Conservation (phyloP, 2,329 filamentous ascomycete genomes). For the Neoarthrinium moseri region DNA sequence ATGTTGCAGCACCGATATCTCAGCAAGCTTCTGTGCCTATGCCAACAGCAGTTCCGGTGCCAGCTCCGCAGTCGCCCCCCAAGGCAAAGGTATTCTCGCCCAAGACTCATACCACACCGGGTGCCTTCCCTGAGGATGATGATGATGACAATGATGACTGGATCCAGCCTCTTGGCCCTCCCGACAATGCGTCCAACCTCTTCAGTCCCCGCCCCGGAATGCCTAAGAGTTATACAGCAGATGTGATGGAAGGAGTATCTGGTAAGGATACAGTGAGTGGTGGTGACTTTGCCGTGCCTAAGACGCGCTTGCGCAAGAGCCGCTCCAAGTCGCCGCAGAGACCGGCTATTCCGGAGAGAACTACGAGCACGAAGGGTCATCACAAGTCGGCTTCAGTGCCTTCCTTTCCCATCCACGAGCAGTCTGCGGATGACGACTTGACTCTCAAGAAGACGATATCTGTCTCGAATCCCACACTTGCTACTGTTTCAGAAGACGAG, state of each 20-base stretch:
- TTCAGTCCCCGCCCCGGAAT: slow-evolving; percentile 50
- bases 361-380: slow-evolving; percentile 42
- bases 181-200: slow-evolving; percentile 31
- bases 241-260: slow-evolving; percentile 58
- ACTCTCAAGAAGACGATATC: slow-evolving; percentile 60
- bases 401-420: slow-evolving; percentile 36
- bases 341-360: slow-evolving; percentile 26
- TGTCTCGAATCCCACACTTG: slow-evolving; percentile 53
- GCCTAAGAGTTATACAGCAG: slow-evolving; percentile 59
- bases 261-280: slow-evolving; percentile 48
- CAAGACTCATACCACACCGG: slow-evolving; percentile 45
- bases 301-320: slow-evolving; percentile 33
- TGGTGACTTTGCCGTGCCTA: slow-evolving; percentile 43
- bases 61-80: slow-evolving; percentile 28
- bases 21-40: slow-evolving; percentile 25
- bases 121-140: slow-evolving; percentile 59
- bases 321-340: slow-evolving; percentile 34
- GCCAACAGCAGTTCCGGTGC: slow-evolving; percentile 18
- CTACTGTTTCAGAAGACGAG: slow-evolving; percentile 44
- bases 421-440: slow-evolving; percentile 27
- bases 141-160: slow-evolving; percentile 63
- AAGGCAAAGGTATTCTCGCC: slow-evolving; percentile 39
- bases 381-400: slow-evolving; percentile 65
- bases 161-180: slow-evolving; percentile 52
- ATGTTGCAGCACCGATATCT: slow-evolving; percentile 25